Evolutionary conservation across 768 basidiomycete genomes (phyloP).

Genomic region (Rhizopogon vulgaris): DNA sequence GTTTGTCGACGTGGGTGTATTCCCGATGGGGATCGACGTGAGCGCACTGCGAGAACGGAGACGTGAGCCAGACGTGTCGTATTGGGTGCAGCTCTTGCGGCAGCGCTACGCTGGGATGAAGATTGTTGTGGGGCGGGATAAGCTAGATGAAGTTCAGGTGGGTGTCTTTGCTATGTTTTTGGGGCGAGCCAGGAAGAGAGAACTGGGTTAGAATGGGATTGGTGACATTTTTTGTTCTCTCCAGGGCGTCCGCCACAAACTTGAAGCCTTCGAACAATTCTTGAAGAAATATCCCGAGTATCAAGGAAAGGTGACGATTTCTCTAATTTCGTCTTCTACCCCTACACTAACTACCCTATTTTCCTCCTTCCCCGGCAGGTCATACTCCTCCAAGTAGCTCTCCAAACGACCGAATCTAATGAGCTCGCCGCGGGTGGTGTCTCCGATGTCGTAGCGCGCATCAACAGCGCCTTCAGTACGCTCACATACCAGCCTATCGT

Average conservation of each 20-base stretch:
- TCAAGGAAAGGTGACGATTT: conserved; percentile 53
- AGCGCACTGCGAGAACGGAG: conserved; percentile 60
- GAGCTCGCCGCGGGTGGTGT: conserved; percentile 63
- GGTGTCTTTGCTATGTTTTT: conserved; percentile 1
- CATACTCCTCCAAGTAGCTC: conserved; percentile 82
- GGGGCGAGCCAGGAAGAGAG: no score
- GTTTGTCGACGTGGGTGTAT: conserved; percentile 83
- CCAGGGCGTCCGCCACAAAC: conserved; percentile 74
- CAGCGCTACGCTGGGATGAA: conserved; percentile 85
- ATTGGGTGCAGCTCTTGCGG: conserved; percentile 75
- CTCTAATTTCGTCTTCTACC: neutral
- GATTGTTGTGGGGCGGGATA: conserved; percentile 82
- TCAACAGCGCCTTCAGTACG: conserved; percentile 79
- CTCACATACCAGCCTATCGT: conserved; percentile 86
- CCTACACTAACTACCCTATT: neutral
- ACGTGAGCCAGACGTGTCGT: conserved; percentile 68
- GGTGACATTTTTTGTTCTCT: neutral
- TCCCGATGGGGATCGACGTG: conserved; percentile 89
- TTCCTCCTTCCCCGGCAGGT: conserved; percentile 33
- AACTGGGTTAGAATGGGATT: neutral
- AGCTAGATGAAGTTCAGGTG: conserved; percentile 79
- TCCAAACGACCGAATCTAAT: conserved; percentile 75
- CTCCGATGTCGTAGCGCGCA: conserved; percentile 64
- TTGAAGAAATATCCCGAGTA: conserved; percentile 74
- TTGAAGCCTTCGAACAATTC: conserved; percentile 79